These are phyloP conservation scores for Glonium stellatum DNA, from an alignment of 495 filamentous ascomycete species.

Conservation along the genomic window DNA sequence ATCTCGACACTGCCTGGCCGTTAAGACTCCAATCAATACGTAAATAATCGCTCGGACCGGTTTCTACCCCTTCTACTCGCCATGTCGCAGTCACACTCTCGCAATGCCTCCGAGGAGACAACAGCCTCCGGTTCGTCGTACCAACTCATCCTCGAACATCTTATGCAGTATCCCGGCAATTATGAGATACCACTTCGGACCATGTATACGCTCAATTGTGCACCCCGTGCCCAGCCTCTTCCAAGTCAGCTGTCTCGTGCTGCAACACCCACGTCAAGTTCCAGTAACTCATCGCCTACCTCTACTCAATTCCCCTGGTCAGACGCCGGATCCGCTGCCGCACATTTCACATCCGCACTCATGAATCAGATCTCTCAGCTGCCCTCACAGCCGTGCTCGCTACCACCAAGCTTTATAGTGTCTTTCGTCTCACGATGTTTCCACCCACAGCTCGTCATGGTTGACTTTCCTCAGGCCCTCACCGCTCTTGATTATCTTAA, in stretches of 20 bases:
- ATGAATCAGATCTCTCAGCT: conserved; percentile 57
- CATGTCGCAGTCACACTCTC: conserved; percentile 29
- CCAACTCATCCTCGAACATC: conserved; percentile 57
- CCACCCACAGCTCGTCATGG: conserved; percentile 46
- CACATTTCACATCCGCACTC: conserved; percentile 56
- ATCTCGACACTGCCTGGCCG: background rate
- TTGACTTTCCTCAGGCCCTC: conserved; percentile 67
- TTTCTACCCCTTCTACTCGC: conserved; percentile 2
- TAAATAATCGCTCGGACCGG: background rate
- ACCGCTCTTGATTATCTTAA: conserved; percentile 66
- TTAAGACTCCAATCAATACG: background rate
- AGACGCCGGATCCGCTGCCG: conserved; percentile 42
- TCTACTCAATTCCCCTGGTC: conserved; percentile 33
- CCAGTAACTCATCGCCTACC: conserved; percentile 31
- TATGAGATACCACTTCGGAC: conserved; percentile 70
- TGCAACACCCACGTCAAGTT: conserved; percentile 16
- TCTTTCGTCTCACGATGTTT: conserved; percentile 61
- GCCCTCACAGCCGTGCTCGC: conserved; percentile 56
- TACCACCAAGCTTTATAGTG: conserved; percentile 61
- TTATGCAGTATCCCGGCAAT: conserved; percentile 55
- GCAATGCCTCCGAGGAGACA: conserved; percentile 29
- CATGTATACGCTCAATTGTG: conserved; percentile 67
- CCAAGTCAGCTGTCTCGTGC: conserved; percentile 33
- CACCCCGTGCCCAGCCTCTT: conserved; percentile 42
- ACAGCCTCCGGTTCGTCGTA: conserved; percentile 29